These are phyloP conservation scores for Leavenworthia alabamica DNA, from an alignment of 345 rosid genomes.

Conservation along the genomic window DNA sequence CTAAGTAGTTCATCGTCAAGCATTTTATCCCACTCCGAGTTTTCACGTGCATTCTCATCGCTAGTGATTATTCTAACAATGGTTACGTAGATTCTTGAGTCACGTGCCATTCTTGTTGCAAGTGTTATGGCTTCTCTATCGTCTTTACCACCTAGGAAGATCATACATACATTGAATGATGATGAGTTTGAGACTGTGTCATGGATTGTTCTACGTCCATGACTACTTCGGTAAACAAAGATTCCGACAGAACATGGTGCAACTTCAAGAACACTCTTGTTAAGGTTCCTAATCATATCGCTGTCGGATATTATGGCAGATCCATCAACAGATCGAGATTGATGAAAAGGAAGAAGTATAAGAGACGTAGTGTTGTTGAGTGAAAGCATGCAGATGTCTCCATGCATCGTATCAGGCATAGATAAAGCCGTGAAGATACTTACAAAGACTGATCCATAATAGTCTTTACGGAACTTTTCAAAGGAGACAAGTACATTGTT, in stretches of 20 bases:
- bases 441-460: slow-evolving; percentile 23
- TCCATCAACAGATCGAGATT: slow-evolving; percentile 39
- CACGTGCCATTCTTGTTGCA: slow-evolving; percentile 23
- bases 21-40: slow-evolving; percentile 27
- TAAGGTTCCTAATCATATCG: slow-evolving; percentile 27
- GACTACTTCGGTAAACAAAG: slow-evolving; percentile 29
- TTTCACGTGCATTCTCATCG: neutral
- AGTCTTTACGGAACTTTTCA: slow-evolving; percentile 22
- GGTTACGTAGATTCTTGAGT: slow-evolving; percentile 1
- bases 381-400: slow-evolving; percentile 52
- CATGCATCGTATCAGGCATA: slow-evolving; percentile 43
- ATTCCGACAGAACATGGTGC: slow-evolving; percentile 66
- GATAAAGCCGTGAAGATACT: slow-evolving; percentile 31
- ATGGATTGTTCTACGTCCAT: neutral
- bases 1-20: slow-evolving; percentile 23
- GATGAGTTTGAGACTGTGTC: neutral
- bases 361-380: slow-evolving; percentile 39
- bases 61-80: slow-evolving; percentile 8
- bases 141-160: slow-evolving; percentile 38
- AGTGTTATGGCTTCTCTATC: slow-evolving; percentile 38
- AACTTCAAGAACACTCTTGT: slow-evolving; percentile 37
- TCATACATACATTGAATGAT: slow-evolving; percentile 19
- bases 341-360: slow-evolving; percentile 54
- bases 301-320: slow-evolving; percentile 30
- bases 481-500: slow-evolving; percentile 36